Evolutionary conservation across 441 rosid genomes (phyloP).

Genomic region (Melastoma candidum): DNA sequence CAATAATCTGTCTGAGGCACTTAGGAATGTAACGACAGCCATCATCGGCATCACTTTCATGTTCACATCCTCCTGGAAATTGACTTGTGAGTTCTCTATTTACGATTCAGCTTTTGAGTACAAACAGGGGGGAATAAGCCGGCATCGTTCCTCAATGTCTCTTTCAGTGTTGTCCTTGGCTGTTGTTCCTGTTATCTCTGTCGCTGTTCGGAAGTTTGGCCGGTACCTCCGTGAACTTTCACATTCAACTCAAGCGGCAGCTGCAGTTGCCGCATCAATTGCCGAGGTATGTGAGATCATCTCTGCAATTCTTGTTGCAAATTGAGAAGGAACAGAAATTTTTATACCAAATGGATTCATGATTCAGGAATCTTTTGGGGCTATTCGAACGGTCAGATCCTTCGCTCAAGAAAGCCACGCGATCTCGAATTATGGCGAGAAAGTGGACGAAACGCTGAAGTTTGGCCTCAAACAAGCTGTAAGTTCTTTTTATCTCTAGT

Average conservation of each 20-base stretch:
- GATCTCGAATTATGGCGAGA: constrained; percentile 61
- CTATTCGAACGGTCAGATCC: constrained; percentile 90
- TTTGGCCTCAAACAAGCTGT: constrained; percentile 94
- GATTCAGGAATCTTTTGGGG: constrained; percentile 87
- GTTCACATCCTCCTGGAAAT: constrained; percentile 87
- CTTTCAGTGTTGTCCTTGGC: constrained; percentile 67
- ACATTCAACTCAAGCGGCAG: constrained; percentile 87
- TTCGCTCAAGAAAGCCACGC: constrained; percentile 76
- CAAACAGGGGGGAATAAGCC: neutral
- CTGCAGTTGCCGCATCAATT: constrained; percentile 87
- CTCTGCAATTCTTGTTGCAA: neutral
- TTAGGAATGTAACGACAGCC: constrained; percentile 67
- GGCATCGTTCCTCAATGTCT: constrained; percentile 7
- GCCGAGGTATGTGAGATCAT: constrained; percentile 59
- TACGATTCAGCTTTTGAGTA: neutral
- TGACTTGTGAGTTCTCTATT: constrained; percentile 46
- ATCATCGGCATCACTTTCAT: constrained; percentile 80
- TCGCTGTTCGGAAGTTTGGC: constrained; percentile 66
- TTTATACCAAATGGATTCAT: neutral
- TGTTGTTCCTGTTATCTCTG: constrained; percentile 69
- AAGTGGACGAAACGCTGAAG: constrained; percentile 79
- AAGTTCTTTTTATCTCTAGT: constrained; percentile 16
- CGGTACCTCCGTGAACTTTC: constrained; percentile 84
- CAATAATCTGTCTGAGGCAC: constrained; percentile 90
- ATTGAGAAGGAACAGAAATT: no score